A percentile compares a stretch with the other conserved stretches of the same genome.
Conservation (phyloP, 441 rosid genomes). For the Adansonia rubrostipa region DNA sequence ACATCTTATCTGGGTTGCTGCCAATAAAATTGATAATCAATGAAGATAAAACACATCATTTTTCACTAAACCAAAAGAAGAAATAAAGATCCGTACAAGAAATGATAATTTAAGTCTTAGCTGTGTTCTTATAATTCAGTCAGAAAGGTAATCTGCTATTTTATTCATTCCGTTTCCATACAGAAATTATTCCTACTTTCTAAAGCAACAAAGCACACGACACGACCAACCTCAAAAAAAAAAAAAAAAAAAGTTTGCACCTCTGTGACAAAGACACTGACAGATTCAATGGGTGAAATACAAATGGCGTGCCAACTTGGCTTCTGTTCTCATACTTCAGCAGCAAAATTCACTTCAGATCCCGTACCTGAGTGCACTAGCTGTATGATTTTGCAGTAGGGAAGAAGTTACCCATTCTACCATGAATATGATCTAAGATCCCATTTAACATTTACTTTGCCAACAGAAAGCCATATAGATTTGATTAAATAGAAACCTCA, state of each 20-base stretch:
- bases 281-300: not conserved
- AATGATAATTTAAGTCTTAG: not conserved
- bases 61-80: not conserved
- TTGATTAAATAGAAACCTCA: not conserved
- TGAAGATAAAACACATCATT: not conserved
- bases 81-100: not conserved
- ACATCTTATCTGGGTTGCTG: not conserved
- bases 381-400: not conserved
- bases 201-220: not conserved
- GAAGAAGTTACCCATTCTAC: not conserved
- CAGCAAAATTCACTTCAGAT: not conserved
- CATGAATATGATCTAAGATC: not conserved
- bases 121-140: not conserved
- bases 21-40: not conserved
- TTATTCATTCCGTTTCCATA: not conserved
- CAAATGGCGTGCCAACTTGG: not conserved
- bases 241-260: not conserved
- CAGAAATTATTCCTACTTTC: not conserved
- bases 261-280: not conserved
- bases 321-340: not conserved
- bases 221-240: not conserved
- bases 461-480: not conserved
- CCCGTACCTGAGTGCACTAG: not conserved
- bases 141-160: not conserved
- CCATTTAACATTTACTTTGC: not conserved